Conservation (phyloP, 768 basidiomycete species). For the Amanita exitialis region DNA sequence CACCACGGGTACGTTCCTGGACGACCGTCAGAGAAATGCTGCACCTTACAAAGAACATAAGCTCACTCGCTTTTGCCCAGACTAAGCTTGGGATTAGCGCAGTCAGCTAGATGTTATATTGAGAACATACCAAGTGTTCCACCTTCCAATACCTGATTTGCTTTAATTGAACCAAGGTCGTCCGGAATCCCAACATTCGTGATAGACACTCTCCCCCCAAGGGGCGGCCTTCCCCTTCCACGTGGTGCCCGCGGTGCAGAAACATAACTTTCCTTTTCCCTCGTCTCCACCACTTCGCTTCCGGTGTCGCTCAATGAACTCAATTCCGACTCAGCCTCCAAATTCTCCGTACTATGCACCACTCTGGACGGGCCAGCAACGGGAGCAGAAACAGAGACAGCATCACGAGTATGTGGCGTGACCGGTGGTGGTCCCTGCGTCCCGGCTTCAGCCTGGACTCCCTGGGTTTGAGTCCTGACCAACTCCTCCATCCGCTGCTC, state of each 20-base stretch:
- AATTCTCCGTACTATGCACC: background rate
- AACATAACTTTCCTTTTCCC: background rate
- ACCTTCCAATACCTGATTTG: slow-evolving; percentile 1
- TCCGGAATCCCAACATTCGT: slow-evolving; percentile 15
- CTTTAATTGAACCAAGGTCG: background rate
- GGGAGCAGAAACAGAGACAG: slow-evolving; percentile 4
- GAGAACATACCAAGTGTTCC: slow-evolving; percentile 60
- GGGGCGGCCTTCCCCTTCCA: background rate
- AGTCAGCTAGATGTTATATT: background rate
- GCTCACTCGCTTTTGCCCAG: slow-evolving; percentile 74
- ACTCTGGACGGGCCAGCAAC: background rate
- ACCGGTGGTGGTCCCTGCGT: background rate
- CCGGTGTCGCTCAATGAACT: slow-evolving; percentile 7
- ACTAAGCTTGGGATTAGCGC: slow-evolving; percentile 30
- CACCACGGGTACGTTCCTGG: slow-evolving; percentile 78
- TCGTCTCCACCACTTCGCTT: background rate
- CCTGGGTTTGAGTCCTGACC: background rate
- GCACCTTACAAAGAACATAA: background rate
- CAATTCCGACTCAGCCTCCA: slow-evolving; percentile 5
- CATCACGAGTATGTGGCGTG: background rate
- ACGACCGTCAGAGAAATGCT: background rate
- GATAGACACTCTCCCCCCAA: slow-evolving; percentile 2
- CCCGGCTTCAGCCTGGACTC: background rate
- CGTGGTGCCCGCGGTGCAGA: slow-evolving; percentile 1
- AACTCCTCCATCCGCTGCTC: slow-evolving; percentile 13